Percentiles rank a stretch among this genome's conserved stretches.
These are phyloP conservation scores for Lophiostoma macrostomum DNA, from an alignment of 495 filamentous ascomycete species.

Conservation along the genomic window DNA sequence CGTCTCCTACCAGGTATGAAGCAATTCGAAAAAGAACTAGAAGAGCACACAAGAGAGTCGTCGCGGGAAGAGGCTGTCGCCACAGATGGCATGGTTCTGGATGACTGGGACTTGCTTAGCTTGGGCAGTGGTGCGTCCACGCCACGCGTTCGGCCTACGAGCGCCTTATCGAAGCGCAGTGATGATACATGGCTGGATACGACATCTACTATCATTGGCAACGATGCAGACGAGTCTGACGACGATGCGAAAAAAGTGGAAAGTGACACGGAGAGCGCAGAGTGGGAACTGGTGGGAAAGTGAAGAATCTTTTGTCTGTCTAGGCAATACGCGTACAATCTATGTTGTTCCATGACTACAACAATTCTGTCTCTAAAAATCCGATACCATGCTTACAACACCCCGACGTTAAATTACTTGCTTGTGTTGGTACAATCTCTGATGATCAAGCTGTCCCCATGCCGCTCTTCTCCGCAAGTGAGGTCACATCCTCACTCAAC, in stretches of 20 bases:
- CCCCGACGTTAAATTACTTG: too few species aligned
- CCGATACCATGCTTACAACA: too few species aligned
- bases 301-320: too few species aligned
- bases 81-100: background rate
- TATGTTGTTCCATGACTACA: too few species aligned
- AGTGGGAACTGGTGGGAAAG: constrained; percentile 13
- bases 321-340: too few species aligned
- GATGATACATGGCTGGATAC: constrained; percentile 20
- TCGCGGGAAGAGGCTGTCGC: background rate
- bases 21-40: constrained; percentile 23
- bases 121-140: constrained; percentile 5
- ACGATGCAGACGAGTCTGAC: too few species aligned
- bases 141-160: constrained; percentile 1
- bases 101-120: constrained; percentile 22
- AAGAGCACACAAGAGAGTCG: background rate
- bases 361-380: too few species aligned
- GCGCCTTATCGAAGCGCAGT: background rate
- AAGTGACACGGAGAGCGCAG: background rate
- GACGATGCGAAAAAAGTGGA: background rate
- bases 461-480: too few species aligned
- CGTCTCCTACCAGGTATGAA: constrained; percentile 4
- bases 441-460: too few species aligned
- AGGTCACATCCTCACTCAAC: too few species aligned
- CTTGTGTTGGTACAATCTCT: too few species aligned
- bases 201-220: constrained; percentile 18